Percentiles rank a stretch among this genome's conserved stretches.
Evolutionary conservation across 169 alveolate genomes (phyloP).

Genomic region (Amoebophrya sp.): DNA sequence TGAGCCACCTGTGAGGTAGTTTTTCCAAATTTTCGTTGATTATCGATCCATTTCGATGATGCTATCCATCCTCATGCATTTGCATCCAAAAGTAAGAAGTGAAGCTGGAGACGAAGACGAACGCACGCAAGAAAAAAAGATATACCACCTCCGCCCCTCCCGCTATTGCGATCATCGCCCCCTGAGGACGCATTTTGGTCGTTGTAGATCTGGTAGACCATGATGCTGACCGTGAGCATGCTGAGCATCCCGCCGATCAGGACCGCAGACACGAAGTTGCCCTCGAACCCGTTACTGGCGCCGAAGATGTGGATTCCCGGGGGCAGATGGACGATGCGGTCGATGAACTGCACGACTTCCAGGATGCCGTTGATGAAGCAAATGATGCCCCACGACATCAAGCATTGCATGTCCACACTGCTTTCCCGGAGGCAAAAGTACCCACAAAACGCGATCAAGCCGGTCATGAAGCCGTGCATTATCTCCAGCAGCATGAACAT

Average conservation of each 20-base stretch:
- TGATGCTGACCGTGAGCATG: neutral
- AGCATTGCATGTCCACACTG: neutral
- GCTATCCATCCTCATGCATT: too few species aligned
- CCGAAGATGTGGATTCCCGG: neutral
- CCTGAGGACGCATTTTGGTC: neutral
- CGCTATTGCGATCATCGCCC: neutral
- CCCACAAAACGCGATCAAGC: neutral
- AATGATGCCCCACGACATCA: neutral
- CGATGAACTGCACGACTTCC: neutral
- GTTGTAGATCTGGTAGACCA: neutral
- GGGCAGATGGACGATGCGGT: neutral
- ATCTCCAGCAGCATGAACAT: neutral
- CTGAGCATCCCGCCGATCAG: neutral
- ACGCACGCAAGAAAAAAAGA: too few species aligned
- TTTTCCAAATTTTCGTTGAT: too few species aligned
- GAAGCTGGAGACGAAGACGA: too few species aligned
- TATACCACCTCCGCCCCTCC: too few species aligned
- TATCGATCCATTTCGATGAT: too few species aligned
- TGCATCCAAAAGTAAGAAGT: too few species aligned
- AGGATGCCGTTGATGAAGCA: conserved; percentile 10
- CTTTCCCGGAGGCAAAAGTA: neutral
- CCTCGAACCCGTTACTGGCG: neutral
- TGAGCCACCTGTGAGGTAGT: too few species aligned
- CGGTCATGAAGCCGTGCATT: conserved; percentile 7
- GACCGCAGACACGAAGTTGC: neutral